Percentiles rank a stretch among this genome's conserved stretches.
These are phyloP conservation scores for Vigna hirtella DNA, from an alignment of 306 rosid species.

Conservation along the genomic window DNA sequence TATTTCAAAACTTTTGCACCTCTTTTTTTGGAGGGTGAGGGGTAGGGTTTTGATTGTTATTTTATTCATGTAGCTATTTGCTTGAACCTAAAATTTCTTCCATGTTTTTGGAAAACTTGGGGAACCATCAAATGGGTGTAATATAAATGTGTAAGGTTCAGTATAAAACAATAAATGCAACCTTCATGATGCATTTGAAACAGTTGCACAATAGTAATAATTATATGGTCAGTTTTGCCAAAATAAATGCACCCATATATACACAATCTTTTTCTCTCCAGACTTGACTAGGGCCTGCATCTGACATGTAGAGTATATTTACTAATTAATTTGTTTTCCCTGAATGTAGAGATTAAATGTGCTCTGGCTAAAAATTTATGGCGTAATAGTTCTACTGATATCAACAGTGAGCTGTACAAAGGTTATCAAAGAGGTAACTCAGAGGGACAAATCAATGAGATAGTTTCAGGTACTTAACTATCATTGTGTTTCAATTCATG, in stretches of 20 bases:
- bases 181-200: constrained; percentile 5
- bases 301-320: neutral
- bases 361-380: constrained; percentile 60
- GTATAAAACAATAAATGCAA: constrained; percentile 1
- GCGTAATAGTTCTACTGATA: constrained; percentile 64
- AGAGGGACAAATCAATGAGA: constrained; percentile 48
- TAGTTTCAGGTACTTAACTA: constrained; percentile 60
- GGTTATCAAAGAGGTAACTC: constrained; percentile 62
- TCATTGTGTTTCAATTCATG: constrained; percentile 19
- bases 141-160: neutral
- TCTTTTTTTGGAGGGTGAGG: neutral
- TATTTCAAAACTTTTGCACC: neutral
- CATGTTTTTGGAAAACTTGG: constrained; percentile 21
- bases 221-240: constrained; percentile 14
- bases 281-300: neutral
- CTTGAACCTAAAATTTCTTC: constrained; percentile 18
- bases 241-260: constrained; percentile 17
- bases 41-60: neutral
- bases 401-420: constrained; percentile 63
- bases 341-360: constrained; percentile 57
- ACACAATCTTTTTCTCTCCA: neutral
- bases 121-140: constrained; percentile 1
- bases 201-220: constrained; percentile 29
- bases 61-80: neutral
- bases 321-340: constrained; percentile 40